Evolutionary conservation across 2,329 filamentous ascomycete genomes (phyloP).

Genomic region (Botryotinia narcissicola): DNA sequence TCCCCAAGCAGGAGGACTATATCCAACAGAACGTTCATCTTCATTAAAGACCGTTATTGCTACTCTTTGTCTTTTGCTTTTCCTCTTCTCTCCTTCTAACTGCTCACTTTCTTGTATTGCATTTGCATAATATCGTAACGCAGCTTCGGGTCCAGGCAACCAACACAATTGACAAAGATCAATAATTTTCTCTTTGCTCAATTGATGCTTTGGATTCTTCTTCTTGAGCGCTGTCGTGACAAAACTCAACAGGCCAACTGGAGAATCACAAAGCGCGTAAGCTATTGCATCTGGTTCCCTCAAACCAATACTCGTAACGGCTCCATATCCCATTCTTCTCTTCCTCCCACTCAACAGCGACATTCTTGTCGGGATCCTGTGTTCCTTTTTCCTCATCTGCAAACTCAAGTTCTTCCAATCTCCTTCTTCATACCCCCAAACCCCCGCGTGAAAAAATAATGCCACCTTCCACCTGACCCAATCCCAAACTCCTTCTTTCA

Average conservation of each 20-base stretch:
- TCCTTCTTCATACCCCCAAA: slow-evolving; percentile 55
- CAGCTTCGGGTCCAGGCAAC: slow-evolving; percentile 63
- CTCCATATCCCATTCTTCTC: slow-evolving; percentile 19
- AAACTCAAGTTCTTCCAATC: slow-evolving; percentile 49
- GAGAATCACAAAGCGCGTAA: slow-evolving; percentile 62
- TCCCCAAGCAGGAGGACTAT: slow-evolving; percentile 34
- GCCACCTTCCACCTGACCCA: slow-evolving; percentile 59
- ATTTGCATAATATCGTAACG: slow-evolving; percentile 54
- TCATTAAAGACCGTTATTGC: slow-evolving; percentile 32
- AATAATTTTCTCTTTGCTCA: slow-evolving; percentile 54
- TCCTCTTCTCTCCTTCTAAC: slow-evolving; percentile 18
- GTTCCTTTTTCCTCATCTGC: background rate
- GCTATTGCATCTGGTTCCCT: slow-evolving; percentile 45
- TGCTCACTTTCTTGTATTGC: slow-evolving; percentile 28
- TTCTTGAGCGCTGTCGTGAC: slow-evolving; percentile 49
- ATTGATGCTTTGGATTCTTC: slow-evolving; percentile 42
- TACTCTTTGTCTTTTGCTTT: slow-evolving; percentile 21
- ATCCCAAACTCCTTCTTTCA: slow-evolving; percentile 44
- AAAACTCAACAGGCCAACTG: slow-evolving; percentile 55
- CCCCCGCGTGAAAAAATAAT: slow-evolving; percentile 46
- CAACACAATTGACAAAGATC: slow-evolving; percentile 61
- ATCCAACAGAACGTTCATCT: slow-evolving; percentile 24
- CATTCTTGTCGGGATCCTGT: slow-evolving; percentile 8
- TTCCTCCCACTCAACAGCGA: slow-evolving; percentile 18
- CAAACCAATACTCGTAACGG: slow-evolving; percentile 27